phyloP scores from a whole-genome alignment of 371 early-diverging fungal species.

The Parasitella parasitica region DNA sequence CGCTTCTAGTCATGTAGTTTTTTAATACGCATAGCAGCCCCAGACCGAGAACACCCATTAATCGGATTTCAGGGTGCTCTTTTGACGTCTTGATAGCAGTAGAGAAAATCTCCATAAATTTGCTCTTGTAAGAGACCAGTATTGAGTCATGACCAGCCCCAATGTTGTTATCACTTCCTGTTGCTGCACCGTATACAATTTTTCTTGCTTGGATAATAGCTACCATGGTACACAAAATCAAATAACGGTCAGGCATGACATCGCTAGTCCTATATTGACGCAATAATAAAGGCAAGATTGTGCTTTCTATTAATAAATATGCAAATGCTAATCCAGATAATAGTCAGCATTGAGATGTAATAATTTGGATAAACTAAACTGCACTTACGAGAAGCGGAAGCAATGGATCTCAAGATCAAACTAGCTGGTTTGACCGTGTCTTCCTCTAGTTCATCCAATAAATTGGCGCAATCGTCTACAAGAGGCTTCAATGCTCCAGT shows the following conservation, averaged over 20 bases:
- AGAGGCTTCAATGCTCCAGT: constrained; percentile 41
- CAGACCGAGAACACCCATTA: constrained; percentile 67
- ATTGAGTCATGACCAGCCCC: constrained; percentile 40
- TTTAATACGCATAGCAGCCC: constrained; percentile 17
- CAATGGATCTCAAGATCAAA: constrained; percentile 61
- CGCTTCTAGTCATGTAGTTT: not conserved
- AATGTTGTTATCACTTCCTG: not conserved
- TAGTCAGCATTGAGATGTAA: not conserved
- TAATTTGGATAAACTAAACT: not conserved
- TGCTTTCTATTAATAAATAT: constrained; percentile 7
- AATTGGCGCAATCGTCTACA: constrained; percentile 63
- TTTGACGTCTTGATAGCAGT: constrained; percentile 53
- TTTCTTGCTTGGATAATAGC: constrained; percentile 24
- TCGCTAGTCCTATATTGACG: constrained; percentile 14
- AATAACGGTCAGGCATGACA: constrained; percentile 5
- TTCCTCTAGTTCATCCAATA: constrained; percentile 67
- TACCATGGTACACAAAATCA: constrained; percentile 17
- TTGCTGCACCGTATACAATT: constrained; percentile 8
- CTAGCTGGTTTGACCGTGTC: constrained; percentile 70
- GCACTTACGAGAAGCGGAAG: constrained; percentile 60
- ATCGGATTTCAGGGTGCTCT: constrained; percentile 68
- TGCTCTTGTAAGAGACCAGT: constrained; percentile 60
- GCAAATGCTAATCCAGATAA: constrained; percentile 1
- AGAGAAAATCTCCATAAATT: constrained; percentile 61
- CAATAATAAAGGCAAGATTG: constrained; percentile 7